Base-by-base conservation (phyloP, 169 alveolate species). In the Cardiosporidium cionae region DNA sequence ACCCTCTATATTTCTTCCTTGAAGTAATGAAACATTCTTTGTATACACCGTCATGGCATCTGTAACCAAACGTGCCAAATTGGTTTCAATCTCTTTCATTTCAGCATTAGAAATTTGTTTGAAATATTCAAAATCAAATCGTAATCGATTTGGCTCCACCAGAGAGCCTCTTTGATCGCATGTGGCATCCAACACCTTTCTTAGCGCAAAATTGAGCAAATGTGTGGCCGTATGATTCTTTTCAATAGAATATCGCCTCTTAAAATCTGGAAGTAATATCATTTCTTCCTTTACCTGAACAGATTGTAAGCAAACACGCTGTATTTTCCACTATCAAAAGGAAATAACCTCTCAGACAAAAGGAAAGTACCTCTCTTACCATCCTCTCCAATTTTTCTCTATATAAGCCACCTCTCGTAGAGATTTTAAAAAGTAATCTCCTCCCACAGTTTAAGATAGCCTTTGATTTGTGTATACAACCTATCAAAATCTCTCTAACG, bases 151-250 rank as follows among this genome's bases (percentile, higher is more conserved):
- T 7, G 82, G 92, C 53, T 92, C 97, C n/a, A 92, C 94, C 32
- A 91, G 86, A 28, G 97, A 92, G 27, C 97, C 96, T 37, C 81
- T 76, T 64, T 90, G 96, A 63, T 91, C 94, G 68, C 86, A 81
- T 52, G 76, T 78, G 33, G 32, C 75, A 4, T 88, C 89, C 77
- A 87, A 74, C 0, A 84, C 89, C 54, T 89, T 84, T 52, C 96
- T 73, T 22, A 94, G 74, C 29, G 92, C 94, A 75, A 79, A 90
- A 78, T 91, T 92, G 65, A 94, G 81, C 62, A 94, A 66, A 84
- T 94, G 98, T 7, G 97, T 92, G 1, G 92, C 94, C 0, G 96
- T 91, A 88, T 94, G 98, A 80, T 94, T 93, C 79, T 93, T 91
- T 32, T 94, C 96, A 25, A 89, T 85, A 65, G 81, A 74, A 29